phyloP scores from a whole-genome alignment of 495 filamentous ascomycete species.

The Jackrogersella minutella region DNA sequence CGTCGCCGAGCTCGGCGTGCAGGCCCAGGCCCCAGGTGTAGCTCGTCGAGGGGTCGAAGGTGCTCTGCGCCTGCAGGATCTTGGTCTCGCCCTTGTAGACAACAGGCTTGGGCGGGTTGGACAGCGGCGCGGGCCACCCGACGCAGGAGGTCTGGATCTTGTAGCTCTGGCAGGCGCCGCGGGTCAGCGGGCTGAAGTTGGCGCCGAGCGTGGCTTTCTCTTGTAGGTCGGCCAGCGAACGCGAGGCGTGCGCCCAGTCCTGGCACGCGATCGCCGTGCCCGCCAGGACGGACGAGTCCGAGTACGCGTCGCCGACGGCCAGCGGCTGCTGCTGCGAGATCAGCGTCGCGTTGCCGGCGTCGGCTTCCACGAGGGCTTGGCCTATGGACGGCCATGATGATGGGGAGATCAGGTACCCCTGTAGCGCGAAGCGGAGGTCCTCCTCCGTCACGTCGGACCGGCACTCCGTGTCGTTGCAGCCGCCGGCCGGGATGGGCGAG shows the following conservation, averaged over 20 bases:
- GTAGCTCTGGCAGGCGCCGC: conserved; percentile 42
- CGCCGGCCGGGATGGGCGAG: conserved; percentile 46
- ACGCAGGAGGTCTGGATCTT: conserved; percentile 45
- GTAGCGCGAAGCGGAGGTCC: conserved; percentile 34
- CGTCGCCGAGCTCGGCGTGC: conserved; percentile 39
- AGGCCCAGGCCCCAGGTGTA: conserved; percentile 49
- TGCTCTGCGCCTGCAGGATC: conserved; percentile 47
- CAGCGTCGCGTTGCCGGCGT: conserved; percentile 42
- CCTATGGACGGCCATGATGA: conserved; percentile 38
- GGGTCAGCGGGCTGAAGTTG: conserved; percentile 39
- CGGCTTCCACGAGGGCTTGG: conserved; percentile 36
- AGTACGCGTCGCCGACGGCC: conserved; percentile 34
- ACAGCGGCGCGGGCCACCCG: conserved; percentile 49
- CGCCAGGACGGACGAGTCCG: conserved; percentile 33
- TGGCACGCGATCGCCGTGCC: conserved; percentile 47
- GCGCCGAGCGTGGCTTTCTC: conserved; percentile 33
- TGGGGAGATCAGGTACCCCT: conserved; percentile 24
- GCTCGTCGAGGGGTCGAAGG: conserved; percentile 49
- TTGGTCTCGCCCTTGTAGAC: conserved; percentile 26
- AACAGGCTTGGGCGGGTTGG: conserved; percentile 43
- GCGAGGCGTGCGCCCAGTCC: conserved; percentile 45
- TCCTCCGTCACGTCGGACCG: conserved; percentile 32
- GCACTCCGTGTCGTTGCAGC: conserved; percentile 40
- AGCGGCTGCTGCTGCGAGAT: conserved; percentile 40
- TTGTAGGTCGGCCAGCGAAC: conserved; percentile 32